Base-by-base conservation (phyloP, 768 basidiomycete genomes). In the Atractiella rhizophila region DNA sequence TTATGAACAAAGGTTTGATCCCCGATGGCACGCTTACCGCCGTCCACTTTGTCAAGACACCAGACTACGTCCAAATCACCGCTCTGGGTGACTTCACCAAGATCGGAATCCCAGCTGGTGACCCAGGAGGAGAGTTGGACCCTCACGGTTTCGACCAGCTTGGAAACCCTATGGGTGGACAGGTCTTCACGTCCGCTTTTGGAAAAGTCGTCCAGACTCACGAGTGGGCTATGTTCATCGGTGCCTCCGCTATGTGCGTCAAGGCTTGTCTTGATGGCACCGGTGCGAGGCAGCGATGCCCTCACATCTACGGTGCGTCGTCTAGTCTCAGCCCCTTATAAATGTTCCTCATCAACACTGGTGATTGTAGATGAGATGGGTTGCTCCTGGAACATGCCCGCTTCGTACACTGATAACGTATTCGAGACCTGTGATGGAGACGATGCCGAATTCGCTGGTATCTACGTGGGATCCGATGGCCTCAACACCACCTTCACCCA, bases 91-190 rank as follows among this genome's bases (percentile, higher is more conserved):
- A 78, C 53, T 53, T 77, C 44, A 74, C 71, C 12, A 59, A 63
- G 39, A 55, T 80, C 42, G 74, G 77, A 55, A 62, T 76, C 21
- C 70, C 71, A 7, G 51, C 55, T 1, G 66, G 66, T 4, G 74
- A 76, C 33, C 71, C 68, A 18, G 73, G 72, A 37, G 56, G 56
- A 40, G 66, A 76, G 61, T 60, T 76, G n/a, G 74, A 76, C 54
- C 73, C 73, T 6, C 74, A 76, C 52, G 74, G 73, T 5, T 56
- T 57, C 0, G 51, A 53, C 26, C 62, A 66, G 30, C 60, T 63
- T 40, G 60, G 61, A 23, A 51, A 51, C 38, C 53, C 54, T 16
- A 54, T 62, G 40, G 64, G 64, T 39, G 62, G 62, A 36, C 49
- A 63, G 26, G 63, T 63, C 11, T 65, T 60, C 51, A 54, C n/a